Evolutionary conservation across 257 asterid species (phyloP), one percentile per base, ranked within the genome.

Genomic region (Solanum gandarillasii): DNA sequence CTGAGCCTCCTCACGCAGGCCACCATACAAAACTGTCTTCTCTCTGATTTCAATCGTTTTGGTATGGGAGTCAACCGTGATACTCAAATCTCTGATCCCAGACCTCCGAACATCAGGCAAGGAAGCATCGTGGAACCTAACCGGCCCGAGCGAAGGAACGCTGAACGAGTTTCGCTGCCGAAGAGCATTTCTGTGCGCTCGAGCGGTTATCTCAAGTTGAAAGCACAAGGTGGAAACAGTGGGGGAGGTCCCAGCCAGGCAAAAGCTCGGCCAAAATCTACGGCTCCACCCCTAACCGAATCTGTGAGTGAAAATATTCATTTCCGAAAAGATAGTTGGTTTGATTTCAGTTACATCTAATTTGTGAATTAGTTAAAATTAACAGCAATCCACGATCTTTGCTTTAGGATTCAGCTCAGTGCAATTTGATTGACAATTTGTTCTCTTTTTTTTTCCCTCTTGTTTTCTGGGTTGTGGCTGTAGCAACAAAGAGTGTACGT

Each of bases 181-280:
- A 94, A 94, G 92, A 95, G 98, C 91, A 93, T 94, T 88, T 93
- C 98, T 27, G 98, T 93, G 72, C 93, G 98, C 16, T 92, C 98
- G 7, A 91, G 92, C 58, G 98, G 94, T 87, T 93, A 93, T 76
- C 92, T 89, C 88, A 92, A 93, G 91, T 84, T 82, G 90, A 88
- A 74, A 87, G 92, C 87, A 20, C 71, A 73, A 18, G 83, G 34
- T 31, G 88, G 84, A 72, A 90, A 58, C 60, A 70, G 11, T 82
- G 87, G 65, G 20, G 88, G 89, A 67, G 89, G 89, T 13, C 91
- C 91, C 6, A 85, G 88, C 85, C 89, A 89, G 58, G 87, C 87
- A 87, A 46, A 89, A 87, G 65, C 87, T 88, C 83, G 88, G 58
- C 89, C 83, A 18, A 88, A 86, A 89, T 67, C 89, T 72, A 88